A percentile compares a stretch with the other conserved stretches of the same genome.
Evolutionary conservation across 1,284 basidiomycete species (phyloP).

Genomic region (Ustilago tritici): DNA sequence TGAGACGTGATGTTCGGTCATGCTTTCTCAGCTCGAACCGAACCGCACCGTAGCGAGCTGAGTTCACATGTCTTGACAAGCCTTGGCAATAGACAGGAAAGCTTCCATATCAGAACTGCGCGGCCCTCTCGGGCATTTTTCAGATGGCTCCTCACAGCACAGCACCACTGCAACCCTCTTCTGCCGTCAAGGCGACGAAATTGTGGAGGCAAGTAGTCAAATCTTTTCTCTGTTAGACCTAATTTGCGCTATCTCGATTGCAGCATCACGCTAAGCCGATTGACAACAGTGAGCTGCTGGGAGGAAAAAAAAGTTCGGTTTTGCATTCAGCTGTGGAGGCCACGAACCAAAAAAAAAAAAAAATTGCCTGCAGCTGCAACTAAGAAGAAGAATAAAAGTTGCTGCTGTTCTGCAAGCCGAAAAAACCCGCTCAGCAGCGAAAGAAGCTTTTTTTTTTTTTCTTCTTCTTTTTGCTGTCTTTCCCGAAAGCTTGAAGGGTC

Average conservation of each 20-base stretch:
- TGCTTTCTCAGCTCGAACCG: too few relatives aligned
- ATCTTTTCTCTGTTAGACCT: neutral
- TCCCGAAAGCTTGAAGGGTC: neutral
- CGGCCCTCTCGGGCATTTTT: constrained; percentile 2
- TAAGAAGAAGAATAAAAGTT: neutral
- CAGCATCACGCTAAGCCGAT: neutral
- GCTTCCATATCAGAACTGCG: neutral
- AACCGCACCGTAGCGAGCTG: too few relatives aligned
- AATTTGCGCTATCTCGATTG: neutral
- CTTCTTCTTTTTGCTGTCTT: neutral
- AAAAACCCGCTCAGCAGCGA: neutral
- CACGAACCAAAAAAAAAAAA: neutral
- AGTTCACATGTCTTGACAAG: neutral
- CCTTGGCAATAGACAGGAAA: too few relatives aligned
- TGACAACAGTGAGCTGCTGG: neutral
- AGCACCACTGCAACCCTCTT: neutral
- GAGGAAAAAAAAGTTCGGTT: neutral
- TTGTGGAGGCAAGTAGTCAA: neutral
- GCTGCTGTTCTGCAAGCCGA: neutral
- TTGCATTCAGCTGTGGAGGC: constrained; percentile 6
- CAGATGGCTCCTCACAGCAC: neutral
- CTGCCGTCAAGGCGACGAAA: neutral
- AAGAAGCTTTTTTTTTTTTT: neutral
- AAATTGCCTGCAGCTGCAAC: neutral
- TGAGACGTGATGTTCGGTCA: too few relatives aligned